A percentile compares a stretch with the other conserved stretches of the same genome.
These are phyloP conservation scores for Paecilomyces variotii DNA, from an alignment of 2,329 filamentous ascomycete genomes.

Conservation along the genomic window DNA sequence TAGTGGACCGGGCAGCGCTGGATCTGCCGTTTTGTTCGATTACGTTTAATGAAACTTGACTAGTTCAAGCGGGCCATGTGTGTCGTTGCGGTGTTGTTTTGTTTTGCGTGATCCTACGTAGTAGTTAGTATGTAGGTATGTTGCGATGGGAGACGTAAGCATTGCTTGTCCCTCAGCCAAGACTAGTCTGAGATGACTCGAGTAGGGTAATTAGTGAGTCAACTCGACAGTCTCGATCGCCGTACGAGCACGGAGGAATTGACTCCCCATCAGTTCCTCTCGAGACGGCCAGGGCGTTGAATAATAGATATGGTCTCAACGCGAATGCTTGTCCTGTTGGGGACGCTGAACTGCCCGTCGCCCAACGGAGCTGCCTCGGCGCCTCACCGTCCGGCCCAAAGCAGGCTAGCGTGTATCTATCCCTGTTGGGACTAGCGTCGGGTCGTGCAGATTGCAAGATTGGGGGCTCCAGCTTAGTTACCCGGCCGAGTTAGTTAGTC, in stretches of 20 bases:
- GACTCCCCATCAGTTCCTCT: too few relatives aligned
- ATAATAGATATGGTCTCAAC: slow-evolving; percentile 8
- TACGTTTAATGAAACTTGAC: slow-evolving; percentile 33
- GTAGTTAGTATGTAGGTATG: too few relatives aligned
- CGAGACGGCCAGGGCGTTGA: too few relatives aligned
- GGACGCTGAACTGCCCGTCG: slow-evolving; percentile 4
- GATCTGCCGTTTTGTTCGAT: slow-evolving; percentile 26
- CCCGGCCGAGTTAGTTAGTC: neutral
- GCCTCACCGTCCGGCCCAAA: slow-evolving; percentile 7
- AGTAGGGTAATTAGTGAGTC: too few relatives aligned
- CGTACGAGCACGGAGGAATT: too few relatives aligned
- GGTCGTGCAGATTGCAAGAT: neutral
- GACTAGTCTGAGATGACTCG: too few relatives aligned
- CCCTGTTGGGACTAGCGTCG: neutral
- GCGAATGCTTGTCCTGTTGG: neutral
- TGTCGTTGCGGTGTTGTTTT: too few relatives aligned
- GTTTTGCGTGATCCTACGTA: too few relatives aligned
- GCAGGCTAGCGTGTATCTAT: slow-evolving; percentile 3
- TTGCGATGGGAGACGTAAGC: too few relatives aligned
- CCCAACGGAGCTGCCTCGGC: slow-evolving; percentile 10
- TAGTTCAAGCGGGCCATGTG: slow-evolving; percentile 21
- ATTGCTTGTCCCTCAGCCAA: too few relatives aligned
- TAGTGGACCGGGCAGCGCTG: slow-evolving; percentile 12
- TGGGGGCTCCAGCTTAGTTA: neutral
- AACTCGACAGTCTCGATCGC: too few relatives aligned